A percentile compares a stretch with the other conserved stretches of the same genome.
These are phyloP conservation scores for Boletus sensibilis DNA, from an alignment of 768 basidiomycete genomes.

Conservation along the genomic window DNA sequence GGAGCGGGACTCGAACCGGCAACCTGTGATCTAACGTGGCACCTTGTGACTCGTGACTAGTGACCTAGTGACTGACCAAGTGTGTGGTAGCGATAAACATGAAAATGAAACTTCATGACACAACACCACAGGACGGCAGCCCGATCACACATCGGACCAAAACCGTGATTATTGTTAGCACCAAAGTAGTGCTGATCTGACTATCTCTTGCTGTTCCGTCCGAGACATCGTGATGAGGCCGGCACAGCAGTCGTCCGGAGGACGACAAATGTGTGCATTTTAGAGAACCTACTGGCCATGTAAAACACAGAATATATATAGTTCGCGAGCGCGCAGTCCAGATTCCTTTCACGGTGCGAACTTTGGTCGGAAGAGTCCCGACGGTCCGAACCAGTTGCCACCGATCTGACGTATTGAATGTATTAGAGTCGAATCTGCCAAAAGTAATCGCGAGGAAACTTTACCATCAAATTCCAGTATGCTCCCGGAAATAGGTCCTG, in stretches of 20 bases:
- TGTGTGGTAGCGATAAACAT: too few species aligned
- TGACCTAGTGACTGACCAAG: too few species aligned
- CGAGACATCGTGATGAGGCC: conserved; percentile 8
- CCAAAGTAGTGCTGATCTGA: neutral
- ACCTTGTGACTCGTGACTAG: too few species aligned
- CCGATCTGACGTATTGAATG: conserved; percentile 26
- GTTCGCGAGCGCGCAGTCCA: neutral
- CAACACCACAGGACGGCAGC: neutral
- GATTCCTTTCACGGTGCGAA: conserved; percentile 25
- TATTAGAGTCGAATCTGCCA: conserved; percentile 4
- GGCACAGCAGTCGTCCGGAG: neutral
- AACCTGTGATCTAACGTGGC: too few species aligned
- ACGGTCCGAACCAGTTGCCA: conserved; percentile 50
- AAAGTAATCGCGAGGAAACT: neutral
- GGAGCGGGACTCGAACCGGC: too few species aligned
- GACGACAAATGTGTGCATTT: conserved; percentile 9
- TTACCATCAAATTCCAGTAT: conserved; percentile 77
- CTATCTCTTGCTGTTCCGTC: conserved; percentile 10
- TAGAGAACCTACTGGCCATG: neutral
- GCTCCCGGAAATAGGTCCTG: conserved; percentile 43
- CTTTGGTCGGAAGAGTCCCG: conserved; percentile 41
- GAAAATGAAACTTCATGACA: neutral
- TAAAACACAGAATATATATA: neutral
- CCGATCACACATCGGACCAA: conserved; percentile 6
- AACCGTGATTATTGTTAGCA: neutral